Percentiles rank a stretch among this genome's conserved stretches.
Evolutionary conservation across 352 stramenopile species (phyloP).

Genomic region (Blastocystis hominis): DNA sequence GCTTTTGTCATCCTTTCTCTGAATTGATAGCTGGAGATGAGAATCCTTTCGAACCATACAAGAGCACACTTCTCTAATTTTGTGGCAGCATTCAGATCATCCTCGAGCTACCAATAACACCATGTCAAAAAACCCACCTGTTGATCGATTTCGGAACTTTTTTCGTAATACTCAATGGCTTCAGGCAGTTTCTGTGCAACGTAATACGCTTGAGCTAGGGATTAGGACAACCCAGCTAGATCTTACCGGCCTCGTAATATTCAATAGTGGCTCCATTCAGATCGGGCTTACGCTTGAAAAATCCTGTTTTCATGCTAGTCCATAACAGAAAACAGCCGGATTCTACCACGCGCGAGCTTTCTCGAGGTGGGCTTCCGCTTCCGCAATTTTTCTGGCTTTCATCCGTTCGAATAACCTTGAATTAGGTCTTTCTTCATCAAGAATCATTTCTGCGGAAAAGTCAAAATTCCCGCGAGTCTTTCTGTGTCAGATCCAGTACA

Average conservation of each 20-base stretch:
- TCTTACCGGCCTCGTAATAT: slow-evolving; percentile 49
- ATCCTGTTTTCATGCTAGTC: slow-evolving; percentile 55
- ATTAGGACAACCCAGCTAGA: background rate
- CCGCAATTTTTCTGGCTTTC: slow-evolving; percentile 53
- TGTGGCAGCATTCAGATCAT: slow-evolving; percentile 1
- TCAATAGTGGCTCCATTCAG: slow-evolving; percentile 25
- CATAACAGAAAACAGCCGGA: background rate
- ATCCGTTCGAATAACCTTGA: background rate
- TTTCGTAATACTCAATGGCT: slow-evolving; percentile 55
- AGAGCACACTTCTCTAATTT: slow-evolving; percentile 57
- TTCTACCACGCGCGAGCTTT: background rate
- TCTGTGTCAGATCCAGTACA: background rate
- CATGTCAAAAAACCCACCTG: background rate
- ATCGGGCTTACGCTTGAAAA: slow-evolving; percentile 58
- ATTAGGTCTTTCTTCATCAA: background rate
- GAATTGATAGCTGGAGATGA: slow-evolving; percentile 41
- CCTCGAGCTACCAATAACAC: slow-evolving; percentile 14
- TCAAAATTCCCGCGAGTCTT: background rate
- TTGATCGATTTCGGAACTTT: slow-evolving; percentile 33
- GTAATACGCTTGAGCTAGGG: slow-evolving; percentile 44
- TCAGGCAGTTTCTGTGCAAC: slow-evolving; percentile 44
- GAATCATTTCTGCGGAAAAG: background rate
- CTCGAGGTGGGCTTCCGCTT: slow-evolving; percentile 40
- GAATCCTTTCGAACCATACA: background rate
- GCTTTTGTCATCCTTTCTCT: background rate